A percentile compares a stretch with the other conserved stretches of the same genome.
Evolutionary conservation across 495 filamentous ascomycete genomes (phyloP).

Genomic region (Xylaria flabelliformis): DNA sequence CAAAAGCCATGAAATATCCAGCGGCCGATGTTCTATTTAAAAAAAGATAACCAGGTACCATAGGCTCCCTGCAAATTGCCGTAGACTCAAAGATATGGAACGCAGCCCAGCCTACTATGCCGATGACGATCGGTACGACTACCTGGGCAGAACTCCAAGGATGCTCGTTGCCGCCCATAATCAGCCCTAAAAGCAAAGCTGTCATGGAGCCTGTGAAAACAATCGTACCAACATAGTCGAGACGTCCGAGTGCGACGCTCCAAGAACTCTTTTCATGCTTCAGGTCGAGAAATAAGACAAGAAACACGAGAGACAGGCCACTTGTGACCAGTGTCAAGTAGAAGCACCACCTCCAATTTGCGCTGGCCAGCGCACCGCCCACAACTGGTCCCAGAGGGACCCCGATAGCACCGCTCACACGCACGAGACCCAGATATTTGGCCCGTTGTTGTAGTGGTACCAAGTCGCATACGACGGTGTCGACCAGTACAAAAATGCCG

Average conservation of each 20-base stretch:
- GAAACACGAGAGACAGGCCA: not conserved
- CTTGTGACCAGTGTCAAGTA: not conserved
- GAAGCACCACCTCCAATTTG: constrained; percentile 19
- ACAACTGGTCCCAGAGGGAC: not conserved
- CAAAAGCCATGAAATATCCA: constrained; percentile 32
- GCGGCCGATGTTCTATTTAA: constrained; percentile 34
- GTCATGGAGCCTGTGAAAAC: constrained; percentile 25
- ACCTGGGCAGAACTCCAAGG: constrained; percentile 18
- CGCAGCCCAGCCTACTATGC: constrained; percentile 18
- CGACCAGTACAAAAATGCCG: too few species aligned
- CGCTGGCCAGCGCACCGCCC: constrained; percentile 11
- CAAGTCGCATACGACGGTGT: too few species aligned
- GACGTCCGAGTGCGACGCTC: not conserved
- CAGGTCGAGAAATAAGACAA: not conserved
- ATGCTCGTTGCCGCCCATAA: constrained; percentile 10
- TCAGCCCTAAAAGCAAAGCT: constrained; percentile 21
- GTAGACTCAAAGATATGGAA: constrained; percentile 28
- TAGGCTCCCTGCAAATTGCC: constrained; percentile 25
- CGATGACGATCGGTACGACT: constrained; percentile 25
- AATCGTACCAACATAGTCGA: constrained; percentile 20
- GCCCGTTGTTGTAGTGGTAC: too few species aligned
- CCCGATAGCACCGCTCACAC: too few species aligned
- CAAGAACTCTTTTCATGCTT: not conserved
- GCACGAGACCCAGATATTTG: too few species aligned
- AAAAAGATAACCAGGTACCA: constrained; percentile 35